Conservation (phyloP, 139 green algal genomes). For the Chlorella ohadii region DNA sequence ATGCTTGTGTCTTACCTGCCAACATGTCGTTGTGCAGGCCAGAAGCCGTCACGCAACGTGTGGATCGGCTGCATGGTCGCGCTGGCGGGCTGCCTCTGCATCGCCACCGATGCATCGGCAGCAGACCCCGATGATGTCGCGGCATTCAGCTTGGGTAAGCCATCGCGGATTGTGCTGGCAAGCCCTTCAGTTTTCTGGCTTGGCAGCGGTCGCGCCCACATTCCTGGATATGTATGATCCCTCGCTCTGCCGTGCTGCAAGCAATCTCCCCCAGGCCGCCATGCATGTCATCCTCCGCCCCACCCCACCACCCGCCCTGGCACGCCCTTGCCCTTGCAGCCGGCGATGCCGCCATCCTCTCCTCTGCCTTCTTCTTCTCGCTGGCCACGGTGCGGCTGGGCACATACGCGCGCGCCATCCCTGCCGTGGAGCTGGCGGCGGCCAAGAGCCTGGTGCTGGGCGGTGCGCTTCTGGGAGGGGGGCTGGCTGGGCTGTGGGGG, state of each 20-base stretch:
- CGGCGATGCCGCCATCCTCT: constrained; percentile 32
- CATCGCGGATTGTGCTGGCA: too few species aligned
- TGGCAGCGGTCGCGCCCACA: too few species aligned
- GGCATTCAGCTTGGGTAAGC: constrained; percentile 10
- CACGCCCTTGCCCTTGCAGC: too few species aligned
- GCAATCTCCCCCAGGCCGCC: too few species aligned
- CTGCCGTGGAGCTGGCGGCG: constrained; percentile 37
- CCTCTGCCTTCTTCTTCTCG: constrained; percentile 47
- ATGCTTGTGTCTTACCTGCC: too few species aligned
- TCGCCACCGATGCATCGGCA: constrained; percentile 26
- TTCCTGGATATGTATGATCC: too few species aligned
- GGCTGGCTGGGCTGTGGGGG: too few species aligned
- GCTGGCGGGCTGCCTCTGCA: constrained; percentile 38
- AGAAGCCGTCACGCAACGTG: background rate
- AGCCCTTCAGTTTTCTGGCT: too few species aligned
- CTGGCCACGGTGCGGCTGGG: constrained; percentile 49
- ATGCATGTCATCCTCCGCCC: too few species aligned
- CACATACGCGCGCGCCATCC: constrained; percentile 36
- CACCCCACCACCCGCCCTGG: background rate
- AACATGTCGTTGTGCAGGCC: background rate
- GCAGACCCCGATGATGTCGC: background rate
- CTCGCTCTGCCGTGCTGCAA: too few species aligned
- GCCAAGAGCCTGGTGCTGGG: constrained; percentile 45
- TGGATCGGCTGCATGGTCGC: constrained; percentile 45
- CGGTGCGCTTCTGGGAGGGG: background rate